These are phyloP conservation scores for Fusarium falciforme DNA, from an alignment of 2,329 filamentous ascomycete genomes.

Conservation along the genomic window DNA sequence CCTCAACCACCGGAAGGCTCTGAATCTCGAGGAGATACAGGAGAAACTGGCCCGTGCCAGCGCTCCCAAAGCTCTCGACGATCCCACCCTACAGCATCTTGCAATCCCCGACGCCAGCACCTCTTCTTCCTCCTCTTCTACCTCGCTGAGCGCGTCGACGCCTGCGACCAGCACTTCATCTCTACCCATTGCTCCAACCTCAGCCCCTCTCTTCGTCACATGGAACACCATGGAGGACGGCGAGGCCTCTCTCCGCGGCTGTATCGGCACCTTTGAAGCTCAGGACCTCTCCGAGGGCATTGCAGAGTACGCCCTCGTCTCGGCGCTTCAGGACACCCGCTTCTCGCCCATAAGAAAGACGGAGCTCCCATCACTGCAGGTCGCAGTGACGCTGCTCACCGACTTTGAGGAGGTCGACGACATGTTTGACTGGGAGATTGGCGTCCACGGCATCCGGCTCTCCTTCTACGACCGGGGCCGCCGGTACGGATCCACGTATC, in stretches of 20 bases:
- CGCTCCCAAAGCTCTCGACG: constrained; percentile 45
- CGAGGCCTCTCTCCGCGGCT: constrained; percentile 79
- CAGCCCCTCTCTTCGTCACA: constrained; percentile 89
- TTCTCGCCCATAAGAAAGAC: constrained; percentile 66
- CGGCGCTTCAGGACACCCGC: constrained; percentile 73
- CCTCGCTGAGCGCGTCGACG: constrained; percentile 58
- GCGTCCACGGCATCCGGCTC: constrained; percentile 87
- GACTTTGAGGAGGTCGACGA: constrained; percentile 82
- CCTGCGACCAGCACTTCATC: constrained; percentile 59
- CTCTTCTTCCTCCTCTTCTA: constrained; percentile 53
- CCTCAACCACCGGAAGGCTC: constrained; percentile 75
- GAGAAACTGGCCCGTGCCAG: constrained; percentile 64
- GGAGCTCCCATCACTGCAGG: constrained; percentile 70
- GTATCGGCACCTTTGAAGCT: constrained; percentile 93
- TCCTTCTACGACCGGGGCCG: constrained; percentile 80
- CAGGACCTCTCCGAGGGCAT: constrained; percentile 80
- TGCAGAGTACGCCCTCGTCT: constrained; percentile 83
- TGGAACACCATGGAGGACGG: constrained; percentile 78
- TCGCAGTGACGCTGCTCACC: constrained; percentile 83
- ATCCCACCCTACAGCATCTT: constrained; percentile 58
- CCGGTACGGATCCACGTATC: constrained; percentile 86
- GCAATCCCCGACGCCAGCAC: constrained; percentile 45
- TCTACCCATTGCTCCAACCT: constrained; percentile 51
- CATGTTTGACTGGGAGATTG: constrained; percentile 86
- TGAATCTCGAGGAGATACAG: constrained; percentile 77